phyloP scores from a whole-genome alignment of 2,329 filamentous ascomycete species.

The Gyromitra esculenta region DNA sequence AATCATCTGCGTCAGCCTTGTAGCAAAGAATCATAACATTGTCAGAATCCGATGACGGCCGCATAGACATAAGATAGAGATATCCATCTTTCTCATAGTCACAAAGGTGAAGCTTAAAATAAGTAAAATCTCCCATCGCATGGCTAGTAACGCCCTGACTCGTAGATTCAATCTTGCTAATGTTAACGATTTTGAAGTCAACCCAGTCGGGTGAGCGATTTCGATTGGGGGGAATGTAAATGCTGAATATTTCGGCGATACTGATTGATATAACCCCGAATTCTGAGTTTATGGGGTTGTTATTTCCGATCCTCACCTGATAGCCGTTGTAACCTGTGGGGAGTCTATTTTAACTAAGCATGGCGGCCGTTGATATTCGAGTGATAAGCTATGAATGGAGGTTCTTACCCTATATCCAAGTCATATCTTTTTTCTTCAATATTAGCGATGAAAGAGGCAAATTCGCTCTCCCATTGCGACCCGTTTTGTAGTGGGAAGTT shows the following conservation, averaged over 20 bases:
- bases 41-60: constrained; percentile 44
- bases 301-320: constrained; percentile 45
- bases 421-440: constrained; percentile 45
- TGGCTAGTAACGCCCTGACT: constrained; percentile 28
- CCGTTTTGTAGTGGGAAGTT: constrained; percentile 42
- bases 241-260: constrained; percentile 50
- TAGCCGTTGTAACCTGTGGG: constrained; percentile 38
- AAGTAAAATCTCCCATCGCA: constrained; percentile 36
- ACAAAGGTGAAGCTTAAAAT: constrained; percentile 44
- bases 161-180: constrained; percentile 42
- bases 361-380: neutral
- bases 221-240: constrained; percentile 47
- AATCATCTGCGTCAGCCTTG: constrained; percentile 35
- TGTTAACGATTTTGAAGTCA: constrained; percentile 50
- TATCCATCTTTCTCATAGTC: constrained; percentile 45
- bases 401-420: constrained; percentile 34
- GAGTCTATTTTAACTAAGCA: constrained; percentile 20
- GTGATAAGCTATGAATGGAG: constrained; percentile 14
- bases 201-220: constrained; percentile 49
- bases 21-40: constrained; percentile 46
- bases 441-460: constrained; percentile 39
- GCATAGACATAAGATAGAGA: constrained; percentile 53
- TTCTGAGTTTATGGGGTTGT: constrained; percentile 23
- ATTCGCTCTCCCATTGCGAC: constrained; percentile 43
- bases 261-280: constrained; percentile 34